phyloP scores from a whole-genome alignment of 2,329 filamentous ascomycete species.

The Pseudocercospora macadamiae region DNA sequence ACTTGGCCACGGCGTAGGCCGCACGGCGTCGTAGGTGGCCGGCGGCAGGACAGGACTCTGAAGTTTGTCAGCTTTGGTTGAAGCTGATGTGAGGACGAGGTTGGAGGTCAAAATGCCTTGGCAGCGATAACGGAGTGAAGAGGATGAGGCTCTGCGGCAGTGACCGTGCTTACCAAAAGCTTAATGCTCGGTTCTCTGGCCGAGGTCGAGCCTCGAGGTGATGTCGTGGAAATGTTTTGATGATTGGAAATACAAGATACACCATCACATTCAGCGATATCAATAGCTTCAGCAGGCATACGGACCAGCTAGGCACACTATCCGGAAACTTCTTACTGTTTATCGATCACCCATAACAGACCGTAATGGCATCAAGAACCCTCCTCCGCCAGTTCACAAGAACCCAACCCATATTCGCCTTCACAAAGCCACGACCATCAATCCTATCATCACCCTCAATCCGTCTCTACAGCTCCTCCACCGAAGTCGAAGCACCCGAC shows the following conservation, averaged over 20 bases:
- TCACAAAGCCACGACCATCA: too few relatives aligned
- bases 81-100: conserved; percentile 9
- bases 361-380: conserved; percentile 16
- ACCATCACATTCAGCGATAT: too few relatives aligned
- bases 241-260: too few relatives aligned
- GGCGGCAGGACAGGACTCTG: neutral
- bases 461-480: conserved; percentile 2
- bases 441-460: neutral
- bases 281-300: too few relatives aligned
- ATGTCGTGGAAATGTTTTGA: conserved; percentile 12
- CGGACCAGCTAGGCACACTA: too few relatives aligned
- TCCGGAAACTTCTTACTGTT: too few relatives aligned
- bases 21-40: neutral
- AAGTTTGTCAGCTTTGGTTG: neutral
- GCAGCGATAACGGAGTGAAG: too few relatives aligned
- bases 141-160: conserved; percentile 23
- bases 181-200: neutral
- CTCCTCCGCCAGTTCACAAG: conserved; percentile 6
- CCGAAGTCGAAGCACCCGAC: conserved; percentile 46
- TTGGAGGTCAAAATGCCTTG: too few relatives aligned
- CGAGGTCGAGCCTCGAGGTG: neutral
- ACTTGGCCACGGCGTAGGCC: neutral
- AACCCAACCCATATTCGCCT: too few relatives aligned
- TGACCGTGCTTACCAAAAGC: conserved; percentile 8
- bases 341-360: too few relatives aligned